Evolutionary conservation across 148 eudicot genomes (phyloP).

Genomic region (Persicaria tinctoria): DNA sequence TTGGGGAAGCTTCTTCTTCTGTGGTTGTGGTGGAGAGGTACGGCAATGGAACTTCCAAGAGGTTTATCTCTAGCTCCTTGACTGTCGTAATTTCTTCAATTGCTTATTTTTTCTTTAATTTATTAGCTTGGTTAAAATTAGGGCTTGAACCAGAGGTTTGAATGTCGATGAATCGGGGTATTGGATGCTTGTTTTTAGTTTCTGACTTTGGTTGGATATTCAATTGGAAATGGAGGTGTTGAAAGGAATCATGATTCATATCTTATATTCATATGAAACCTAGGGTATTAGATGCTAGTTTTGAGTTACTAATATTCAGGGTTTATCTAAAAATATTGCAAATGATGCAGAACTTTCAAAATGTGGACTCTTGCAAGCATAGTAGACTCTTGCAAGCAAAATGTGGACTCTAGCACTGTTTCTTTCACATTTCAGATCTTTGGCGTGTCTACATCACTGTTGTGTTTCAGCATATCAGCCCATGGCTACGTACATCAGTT

Average conservation of each 20-base stretch:
- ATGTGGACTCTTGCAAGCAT: background rate
- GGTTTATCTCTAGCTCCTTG: conserved; percentile 30
- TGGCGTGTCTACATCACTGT: too few relatives aligned
- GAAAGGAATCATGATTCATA: background rate
- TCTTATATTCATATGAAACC: background rate
- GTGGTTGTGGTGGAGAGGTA: conserved; percentile 64
- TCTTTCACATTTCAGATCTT: too few relatives aligned
- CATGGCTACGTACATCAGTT: too few relatives aligned
- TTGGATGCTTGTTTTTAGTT: background rate
- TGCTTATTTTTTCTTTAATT: background rate
- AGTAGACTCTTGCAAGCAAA: background rate
- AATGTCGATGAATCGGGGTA: background rate
- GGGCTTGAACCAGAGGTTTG: background rate
- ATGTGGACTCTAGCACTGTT: too few relatives aligned
- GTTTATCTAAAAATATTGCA: too few relatives aligned
- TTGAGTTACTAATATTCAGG: background rate
- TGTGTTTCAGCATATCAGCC: too few relatives aligned
- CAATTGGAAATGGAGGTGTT: background rate
- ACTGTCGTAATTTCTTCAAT: background rate
- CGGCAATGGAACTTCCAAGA: conserved; percentile 65
- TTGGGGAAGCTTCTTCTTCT: conserved; percentile 30
- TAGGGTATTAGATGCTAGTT: background rate
- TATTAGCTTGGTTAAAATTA: background rate
- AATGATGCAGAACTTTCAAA: background rate
- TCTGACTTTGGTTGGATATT: background rate